Conservation (phyloP, 176 grass and related monocot species). For the Paspalum vaginatum region DNA sequence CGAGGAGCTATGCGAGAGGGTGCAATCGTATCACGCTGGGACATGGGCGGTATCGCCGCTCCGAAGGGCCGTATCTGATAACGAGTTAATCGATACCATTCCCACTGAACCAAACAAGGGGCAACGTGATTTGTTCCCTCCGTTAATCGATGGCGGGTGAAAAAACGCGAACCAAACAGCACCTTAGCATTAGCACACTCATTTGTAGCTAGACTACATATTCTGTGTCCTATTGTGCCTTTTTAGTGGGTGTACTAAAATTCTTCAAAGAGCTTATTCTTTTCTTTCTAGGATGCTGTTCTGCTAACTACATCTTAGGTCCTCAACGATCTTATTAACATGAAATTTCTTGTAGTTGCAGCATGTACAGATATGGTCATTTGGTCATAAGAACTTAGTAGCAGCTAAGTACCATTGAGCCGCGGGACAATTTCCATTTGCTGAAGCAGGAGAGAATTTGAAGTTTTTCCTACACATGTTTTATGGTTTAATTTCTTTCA, state of each 20-base stretch:
- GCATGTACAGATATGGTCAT: not conserved
- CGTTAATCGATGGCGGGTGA: no score
- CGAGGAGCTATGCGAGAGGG: no score
- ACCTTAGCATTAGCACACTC: not conserved
- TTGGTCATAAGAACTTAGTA: not conserved
- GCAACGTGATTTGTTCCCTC: no score
- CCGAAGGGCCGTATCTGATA: no score
- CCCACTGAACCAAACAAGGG: no score
- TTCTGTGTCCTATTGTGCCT: not conserved
- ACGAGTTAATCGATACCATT: no score
- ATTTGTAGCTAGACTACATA: not conserved
- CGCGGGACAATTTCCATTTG: not conserved
- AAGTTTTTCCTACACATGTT: not conserved
- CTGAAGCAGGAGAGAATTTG: not conserved
- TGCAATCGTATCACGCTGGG: no score
- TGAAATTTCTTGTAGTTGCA: not conserved
- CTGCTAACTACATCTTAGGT: not conserved
- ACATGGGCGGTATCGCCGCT: no score
- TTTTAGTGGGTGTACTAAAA: not conserved
- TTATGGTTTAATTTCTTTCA: not conserved
- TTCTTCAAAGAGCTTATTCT: constrained; percentile 9
- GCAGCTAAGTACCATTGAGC: constrained; percentile 6
- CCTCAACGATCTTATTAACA: not conserved
- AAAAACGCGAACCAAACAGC: no score
- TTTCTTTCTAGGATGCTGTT: not conserved